phyloP scores from a whole-genome alignment of 1,284 basidiomycete genomes.

The Peniophora sp. region DNA sequence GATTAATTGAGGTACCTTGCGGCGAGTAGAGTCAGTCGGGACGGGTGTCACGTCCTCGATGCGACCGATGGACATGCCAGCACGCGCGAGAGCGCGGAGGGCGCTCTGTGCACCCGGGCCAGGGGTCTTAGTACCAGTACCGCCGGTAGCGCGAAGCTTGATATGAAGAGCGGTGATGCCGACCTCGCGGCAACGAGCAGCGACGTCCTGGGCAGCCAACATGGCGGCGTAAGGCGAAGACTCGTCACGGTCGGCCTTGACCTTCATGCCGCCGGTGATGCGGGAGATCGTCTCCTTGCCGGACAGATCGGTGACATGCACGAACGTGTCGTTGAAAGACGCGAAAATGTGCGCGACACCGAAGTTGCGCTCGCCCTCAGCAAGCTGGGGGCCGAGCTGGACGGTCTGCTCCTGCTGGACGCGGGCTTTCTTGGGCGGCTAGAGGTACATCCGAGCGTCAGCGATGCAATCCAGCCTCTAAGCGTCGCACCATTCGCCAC shows the following conservation, averaged over 20 bases:
- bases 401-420: constrained; percentile 76
- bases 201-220: constrained; percentile 98
- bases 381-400: constrained; percentile 88
- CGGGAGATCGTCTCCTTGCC: constrained; percentile 99
- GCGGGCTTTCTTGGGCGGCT: constrained; percentile 78
- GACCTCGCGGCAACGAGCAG: constrained; percentile 94
- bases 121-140: constrained; percentile 98
- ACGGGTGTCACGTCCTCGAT: constrained; percentile 98
- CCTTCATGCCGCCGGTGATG: constrained; percentile 99
- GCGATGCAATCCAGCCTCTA: constrained; percentile 29
- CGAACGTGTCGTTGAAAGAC: constrained; percentile 99
- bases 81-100: constrained; percentile 95
- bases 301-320: constrained; percentile 98
- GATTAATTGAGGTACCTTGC: constrained; percentile 59
- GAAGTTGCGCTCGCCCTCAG: constrained; percentile 92
- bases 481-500: not conserved
- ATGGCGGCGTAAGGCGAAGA: constrained; percentile 99
- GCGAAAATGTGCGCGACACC: constrained; percentile 97
- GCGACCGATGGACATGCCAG: constrained; percentile 97
- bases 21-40: constrained; percentile 94
- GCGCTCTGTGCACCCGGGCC: constrained; percentile 98
- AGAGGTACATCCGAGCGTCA: constrained; percentile 31
- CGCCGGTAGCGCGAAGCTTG: constrained; percentile 97
- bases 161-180: constrained; percentile 97
- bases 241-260: constrained; percentile 99